Evolutionary conservation across 2,329 filamentous ascomycete species (phyloP).

Genomic region (Monilinia fructicola): DNA sequence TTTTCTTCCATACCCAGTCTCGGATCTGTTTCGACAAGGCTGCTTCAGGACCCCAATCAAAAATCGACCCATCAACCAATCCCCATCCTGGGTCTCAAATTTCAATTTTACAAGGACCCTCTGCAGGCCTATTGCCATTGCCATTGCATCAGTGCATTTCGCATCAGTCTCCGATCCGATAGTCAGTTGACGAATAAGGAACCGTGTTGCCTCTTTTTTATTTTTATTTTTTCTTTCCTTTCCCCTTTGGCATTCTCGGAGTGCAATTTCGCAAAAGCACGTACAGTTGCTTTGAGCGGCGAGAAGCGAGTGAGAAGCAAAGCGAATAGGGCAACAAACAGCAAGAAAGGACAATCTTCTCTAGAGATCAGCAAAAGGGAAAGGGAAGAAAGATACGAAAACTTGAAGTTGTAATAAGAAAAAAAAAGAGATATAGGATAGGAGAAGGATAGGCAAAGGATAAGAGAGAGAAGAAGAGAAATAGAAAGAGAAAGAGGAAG

Average conservation of each 20-base stretch:
- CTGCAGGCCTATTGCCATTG: neutral
- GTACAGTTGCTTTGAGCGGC: neutral
- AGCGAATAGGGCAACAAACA: neutral
- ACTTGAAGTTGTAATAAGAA: neutral
- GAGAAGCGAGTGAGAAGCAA: neutral
- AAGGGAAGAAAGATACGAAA: neutral
- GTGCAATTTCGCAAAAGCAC: conserved; percentile 16
- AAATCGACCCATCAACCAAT: conserved; percentile 1
- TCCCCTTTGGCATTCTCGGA: conserved; percentile 2
- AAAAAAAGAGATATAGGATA: neutral
- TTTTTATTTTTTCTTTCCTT: too few species aligned
- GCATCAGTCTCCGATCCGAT: conserved; percentile 1
- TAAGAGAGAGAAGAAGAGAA: neutral
- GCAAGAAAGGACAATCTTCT: neutral
- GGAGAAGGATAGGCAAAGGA: neutral
- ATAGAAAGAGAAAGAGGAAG: neutral
- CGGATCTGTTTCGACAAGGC: too few species aligned
- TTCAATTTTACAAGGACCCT: conserved; percentile 12
- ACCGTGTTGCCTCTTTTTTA: neutral
- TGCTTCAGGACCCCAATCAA: neutral
- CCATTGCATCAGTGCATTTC: conserved; percentile 8
- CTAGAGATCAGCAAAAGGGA: neutral
- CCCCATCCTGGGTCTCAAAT: conserved; percentile 5
- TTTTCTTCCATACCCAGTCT: neutral
- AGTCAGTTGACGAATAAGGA: neutral